Evolutionary conservation across 2,329 filamentous ascomycete species (phyloP).

Genomic region (Beauveria pseudobassiana): DNA sequence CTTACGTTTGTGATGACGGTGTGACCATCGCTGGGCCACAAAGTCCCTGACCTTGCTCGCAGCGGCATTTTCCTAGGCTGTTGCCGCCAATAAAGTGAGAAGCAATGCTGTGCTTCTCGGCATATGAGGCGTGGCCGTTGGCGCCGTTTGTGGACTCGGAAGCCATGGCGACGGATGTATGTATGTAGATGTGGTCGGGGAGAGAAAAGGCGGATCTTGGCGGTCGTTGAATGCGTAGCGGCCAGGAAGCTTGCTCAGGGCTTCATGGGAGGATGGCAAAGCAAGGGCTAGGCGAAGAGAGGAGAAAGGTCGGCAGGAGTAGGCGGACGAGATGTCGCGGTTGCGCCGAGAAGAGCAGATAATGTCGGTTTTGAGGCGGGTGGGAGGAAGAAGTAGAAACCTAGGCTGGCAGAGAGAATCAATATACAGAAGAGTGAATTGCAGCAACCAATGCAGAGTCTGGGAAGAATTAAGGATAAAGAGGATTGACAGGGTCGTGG

Average conservation of each 20-base stretch:
- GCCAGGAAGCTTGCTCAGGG: constrained; percentile 5
- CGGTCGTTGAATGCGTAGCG: constrained; percentile 3
- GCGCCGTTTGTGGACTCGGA: constrained; percentile 35
- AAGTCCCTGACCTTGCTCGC: constrained; percentile 94
- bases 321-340: neutral
- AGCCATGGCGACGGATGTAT: constrained; percentile 35
- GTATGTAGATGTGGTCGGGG: constrained; percentile 17
- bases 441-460: neutral
- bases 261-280: neutral
- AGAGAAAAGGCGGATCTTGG: neutral
- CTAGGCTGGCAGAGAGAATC: constrained; percentile 4
- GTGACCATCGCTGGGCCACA: constrained; percentile 79
- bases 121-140: constrained; percentile 60
- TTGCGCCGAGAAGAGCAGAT: neutral
- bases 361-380: neutral
- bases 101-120: constrained; percentile 74
- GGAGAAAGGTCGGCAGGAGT: constrained; percentile 18
- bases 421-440: constrained; percentile 1
- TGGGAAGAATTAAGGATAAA: neutral
- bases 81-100: constrained; percentile 97
- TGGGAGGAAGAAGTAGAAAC: neutral
- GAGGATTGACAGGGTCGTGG: neutral
- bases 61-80: constrained; percentile 69
- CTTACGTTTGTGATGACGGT: constrained; percentile 97
- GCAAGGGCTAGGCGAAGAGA: neutral